Percentiles rank a stretch among this genome's conserved stretches.
These are phyloP conservation scores for Maudiozyma barnettii DNA, from an alignment of 805 yeast genomes.

Conservation along the genomic window DNA sequence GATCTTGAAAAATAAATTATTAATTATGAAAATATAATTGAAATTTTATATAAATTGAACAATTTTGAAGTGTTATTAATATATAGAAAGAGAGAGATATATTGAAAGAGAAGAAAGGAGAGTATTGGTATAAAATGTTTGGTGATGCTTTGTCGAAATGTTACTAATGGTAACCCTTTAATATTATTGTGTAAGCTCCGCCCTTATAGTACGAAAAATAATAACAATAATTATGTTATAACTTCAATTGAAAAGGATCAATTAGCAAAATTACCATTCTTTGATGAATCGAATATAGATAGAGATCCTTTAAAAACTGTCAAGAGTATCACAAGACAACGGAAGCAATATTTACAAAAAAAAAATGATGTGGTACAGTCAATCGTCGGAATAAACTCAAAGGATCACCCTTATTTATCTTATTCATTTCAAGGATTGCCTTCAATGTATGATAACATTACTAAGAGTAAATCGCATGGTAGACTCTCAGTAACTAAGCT, in stretches of 20 bases:
- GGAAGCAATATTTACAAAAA: conserved; percentile 10
- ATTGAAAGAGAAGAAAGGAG: no score
- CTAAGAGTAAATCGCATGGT: conserved; percentile 2
- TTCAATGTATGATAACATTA: conserved; percentile 4
- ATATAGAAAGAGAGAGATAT: no score
- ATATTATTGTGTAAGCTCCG: background rate
- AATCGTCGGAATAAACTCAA: conserved; percentile 13
- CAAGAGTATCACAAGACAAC: background rate
- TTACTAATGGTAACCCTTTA: no score
- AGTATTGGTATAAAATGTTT: no score
- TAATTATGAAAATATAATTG: background rate
- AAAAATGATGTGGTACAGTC: conserved; percentile 13
- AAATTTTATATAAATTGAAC: background rate
- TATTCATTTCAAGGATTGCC: conserved; percentile 13
- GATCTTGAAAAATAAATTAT: background rate
- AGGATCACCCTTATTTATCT: conserved; percentile 9
- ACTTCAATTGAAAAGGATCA: conserved; percentile 33
- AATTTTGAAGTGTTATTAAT: no score
- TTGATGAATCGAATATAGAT: background rate
- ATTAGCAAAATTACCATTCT: conserved; percentile 1
- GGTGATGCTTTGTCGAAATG: no score
- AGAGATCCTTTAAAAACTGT: background rate
- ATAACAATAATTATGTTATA: conserved; percentile 43
- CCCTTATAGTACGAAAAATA: background rate
- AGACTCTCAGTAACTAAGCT: conserved; percentile 45